Percentiles rank a stretch among this genome's conserved stretches.
Evolutionary conservation across 139 green algal genomes (phyloP).

Genomic region (Chlamydomonas sphaeroides): DNA sequence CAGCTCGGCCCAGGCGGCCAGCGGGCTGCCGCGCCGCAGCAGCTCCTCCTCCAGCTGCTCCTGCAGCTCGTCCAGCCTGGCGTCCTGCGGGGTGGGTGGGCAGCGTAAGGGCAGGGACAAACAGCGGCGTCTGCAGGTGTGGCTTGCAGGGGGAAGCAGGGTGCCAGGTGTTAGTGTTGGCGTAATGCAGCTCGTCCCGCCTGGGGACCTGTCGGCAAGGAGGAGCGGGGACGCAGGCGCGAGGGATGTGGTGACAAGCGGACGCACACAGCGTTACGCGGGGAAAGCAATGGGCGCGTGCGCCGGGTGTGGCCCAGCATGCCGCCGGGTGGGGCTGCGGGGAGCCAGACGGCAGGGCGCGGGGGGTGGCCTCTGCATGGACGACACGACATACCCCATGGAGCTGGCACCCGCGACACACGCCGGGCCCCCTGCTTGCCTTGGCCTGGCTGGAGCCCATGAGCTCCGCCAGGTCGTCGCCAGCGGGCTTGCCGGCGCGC

Average conservation of each 20-base stretch:
- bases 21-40: slow-evolving; percentile 54
- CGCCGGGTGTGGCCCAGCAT: no score
- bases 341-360: no score
- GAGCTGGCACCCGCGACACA: no score
- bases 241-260: neutral
- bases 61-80: slow-evolving; percentile 79
- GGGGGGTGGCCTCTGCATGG: no score
- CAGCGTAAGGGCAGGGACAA: neutral
- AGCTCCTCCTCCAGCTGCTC: slow-evolving; percentile 73
- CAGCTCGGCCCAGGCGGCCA: slow-evolving; percentile 71
- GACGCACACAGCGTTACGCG: no score
- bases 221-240: no score
- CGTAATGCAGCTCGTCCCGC: no score
- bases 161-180: no score
- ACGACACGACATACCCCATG: neutral
- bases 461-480: slow-evolving; percentile 50
- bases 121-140: neutral
- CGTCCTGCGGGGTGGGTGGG: slow-evolving; percentile 50
- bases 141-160: no score
- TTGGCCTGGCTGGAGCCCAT: slow-evolving; percentile 9
- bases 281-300: no score
- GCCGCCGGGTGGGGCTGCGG: no score
- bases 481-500: slow-evolving; percentile 44
- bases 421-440: neutral
- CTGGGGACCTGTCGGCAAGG: no score